Base-by-base conservation (phyloP, 805 yeast species). In the Candida boidinii region DNA sequence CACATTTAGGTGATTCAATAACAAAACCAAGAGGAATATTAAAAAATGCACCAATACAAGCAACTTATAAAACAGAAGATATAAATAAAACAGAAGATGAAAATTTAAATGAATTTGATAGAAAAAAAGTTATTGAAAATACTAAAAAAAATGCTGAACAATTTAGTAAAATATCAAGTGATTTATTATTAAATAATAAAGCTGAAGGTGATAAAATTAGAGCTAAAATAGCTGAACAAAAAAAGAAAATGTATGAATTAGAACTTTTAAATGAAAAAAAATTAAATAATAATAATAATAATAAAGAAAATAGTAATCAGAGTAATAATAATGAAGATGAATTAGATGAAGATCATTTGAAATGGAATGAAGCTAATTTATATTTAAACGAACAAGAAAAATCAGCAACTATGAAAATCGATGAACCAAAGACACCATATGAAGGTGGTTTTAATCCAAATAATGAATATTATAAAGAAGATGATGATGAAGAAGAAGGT, bases 391-490 rank as follows among this genome's bases (percentile, higher is more conserved):
- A 87, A 50, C 82, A 74, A 51, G 84, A 80, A 44, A 75, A 75
- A 54, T 56, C 68, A 9, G 72, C 86, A 16, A 79, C 84, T 19
- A 79, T 79, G 86, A 77, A 78, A 46, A 85, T 88, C 28, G 94
- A 85, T 49, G 96, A 88, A 54, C 96, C 96, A 16, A 88, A 88
- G 63, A 88, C 96, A 1, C 96, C 96, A 5, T 88, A 81, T 48
- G 94, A 84, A 51, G 94, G 92, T 9, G 94, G 95, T 1, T 80
- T 84, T 18, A 78, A 81, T 47, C 88, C 92, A 36, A 66, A 71
- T 33, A 85, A 84, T 21, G 94, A 87, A 46, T 81, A 82, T 50
- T 85, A 86, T 45, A 67, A 69, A 33, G 73, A 70, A 5, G 90
- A 81, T 46, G 76, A 76, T 28, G 87, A 79, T 23, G 73, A 69